Percentiles rank a stretch among this genome's conserved stretches.
phyloP scores from a whole-genome alignment of 2,329 filamentous ascomycete species.

The Ophiostoma himal-ulmi region DNA sequence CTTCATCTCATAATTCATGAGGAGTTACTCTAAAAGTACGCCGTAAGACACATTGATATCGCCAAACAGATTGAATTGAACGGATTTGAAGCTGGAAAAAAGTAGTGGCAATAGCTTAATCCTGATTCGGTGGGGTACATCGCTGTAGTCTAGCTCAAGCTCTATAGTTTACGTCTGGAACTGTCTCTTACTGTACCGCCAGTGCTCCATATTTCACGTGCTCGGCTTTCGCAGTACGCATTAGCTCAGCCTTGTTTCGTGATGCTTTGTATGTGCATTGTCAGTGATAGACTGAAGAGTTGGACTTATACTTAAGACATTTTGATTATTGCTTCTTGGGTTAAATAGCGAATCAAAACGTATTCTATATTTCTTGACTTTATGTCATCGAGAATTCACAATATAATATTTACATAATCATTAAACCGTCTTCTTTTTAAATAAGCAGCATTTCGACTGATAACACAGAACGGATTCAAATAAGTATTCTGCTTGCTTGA shows the following conservation, averaged over 20 bases:
- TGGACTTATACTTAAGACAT: no score
- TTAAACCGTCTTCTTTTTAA: no score
- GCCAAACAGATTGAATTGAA: background rate
- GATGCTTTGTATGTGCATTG: no score
- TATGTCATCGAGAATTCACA: no score
- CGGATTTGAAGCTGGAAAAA: background rate
- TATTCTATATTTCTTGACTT: no score
- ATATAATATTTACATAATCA: no score
- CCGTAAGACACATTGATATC: background rate
- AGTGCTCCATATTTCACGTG: conserved; percentile 10
- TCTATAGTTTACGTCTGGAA: background rate
- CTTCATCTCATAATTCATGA: background rate
- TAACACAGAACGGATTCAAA: no score
- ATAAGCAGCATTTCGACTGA: no score
- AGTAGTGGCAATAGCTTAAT: conserved; percentile 14
- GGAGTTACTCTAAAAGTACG: background rate
- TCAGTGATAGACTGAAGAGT: no score
- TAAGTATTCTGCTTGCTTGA: no score
- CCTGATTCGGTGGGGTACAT: conserved; percentile 19
- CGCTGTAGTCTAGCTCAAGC: background rate
- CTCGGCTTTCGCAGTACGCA: background rate
- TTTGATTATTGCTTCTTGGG: no score
- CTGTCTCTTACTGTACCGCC: conserved; percentile 3
- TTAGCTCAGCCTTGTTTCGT: background rate
- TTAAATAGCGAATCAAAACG: no score